Percentiles rank a stretch among this genome's conserved stretches.
These are phyloP conservation scores for Ophiostoma angusticollis DNA, from an alignment of 2,329 filamentous ascomycete genomes.

Conservation along the genomic window DNA sequence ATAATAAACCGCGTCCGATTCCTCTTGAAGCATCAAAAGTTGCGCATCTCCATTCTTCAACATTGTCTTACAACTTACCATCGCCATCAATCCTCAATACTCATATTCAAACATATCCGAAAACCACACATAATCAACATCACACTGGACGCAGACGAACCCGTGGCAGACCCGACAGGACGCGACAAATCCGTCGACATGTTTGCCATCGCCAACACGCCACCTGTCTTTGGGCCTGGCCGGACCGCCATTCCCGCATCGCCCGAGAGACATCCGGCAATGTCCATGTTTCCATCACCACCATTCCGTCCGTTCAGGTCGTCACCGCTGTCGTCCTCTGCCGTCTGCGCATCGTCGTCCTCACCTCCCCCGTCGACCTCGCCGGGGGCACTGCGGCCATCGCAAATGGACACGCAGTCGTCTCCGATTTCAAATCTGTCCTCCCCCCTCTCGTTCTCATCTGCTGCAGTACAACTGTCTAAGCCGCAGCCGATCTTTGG, in stretches of 20 bases:
- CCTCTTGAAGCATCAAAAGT: too few relatives aligned
- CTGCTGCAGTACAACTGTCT: not conserved
- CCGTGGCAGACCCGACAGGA: not conserved
- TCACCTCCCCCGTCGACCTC: conserved; percentile 16
- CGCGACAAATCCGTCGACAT: conserved; percentile 5
- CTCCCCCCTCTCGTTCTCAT: conserved; percentile 8
- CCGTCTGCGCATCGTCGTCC: conserved; percentile 40
- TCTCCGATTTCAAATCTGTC: too few relatives aligned
- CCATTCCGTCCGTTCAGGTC: conserved; percentile 32
- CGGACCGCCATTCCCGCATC: conserved; percentile 19
- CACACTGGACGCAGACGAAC: not conserved
- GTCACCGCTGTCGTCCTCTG: conserved; percentile 48
- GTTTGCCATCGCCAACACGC: conserved; percentile 11
- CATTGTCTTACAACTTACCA: too few relatives aligned
- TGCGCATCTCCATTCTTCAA: too few relatives aligned
- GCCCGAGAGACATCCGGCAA: conserved; percentile 27
- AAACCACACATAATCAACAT: not conserved
- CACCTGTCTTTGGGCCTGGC: conserved; percentile 5
- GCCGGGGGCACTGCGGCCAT: not conserved
- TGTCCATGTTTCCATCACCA: conserved; percentile 23
- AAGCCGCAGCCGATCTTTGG: not conserved
- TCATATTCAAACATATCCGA: too few relatives aligned
- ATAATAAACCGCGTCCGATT: too few relatives aligned
- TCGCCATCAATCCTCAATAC: not conserved
- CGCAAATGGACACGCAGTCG: conserved; percentile 28